Evolutionary conservation across 148 eudicot genomes (phyloP).

Genomic region (Spergularia bocconei): DNA sequence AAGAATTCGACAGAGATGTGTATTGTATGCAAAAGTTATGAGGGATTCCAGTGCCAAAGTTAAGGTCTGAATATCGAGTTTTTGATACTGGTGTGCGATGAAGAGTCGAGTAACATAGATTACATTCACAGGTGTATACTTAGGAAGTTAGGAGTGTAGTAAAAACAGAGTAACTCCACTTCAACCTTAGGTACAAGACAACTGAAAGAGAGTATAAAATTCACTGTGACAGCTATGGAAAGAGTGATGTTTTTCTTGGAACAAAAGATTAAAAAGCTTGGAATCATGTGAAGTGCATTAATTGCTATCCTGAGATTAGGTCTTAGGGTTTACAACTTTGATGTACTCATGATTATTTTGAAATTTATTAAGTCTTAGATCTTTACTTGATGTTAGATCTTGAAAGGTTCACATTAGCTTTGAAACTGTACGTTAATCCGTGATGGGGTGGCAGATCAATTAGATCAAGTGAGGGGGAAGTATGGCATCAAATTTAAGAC

Average conservation of each 20-base stretch:
- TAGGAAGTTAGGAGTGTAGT: background rate
- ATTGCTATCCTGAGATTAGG: conserved; percentile 53
- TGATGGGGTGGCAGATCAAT: too few relatives aligned
- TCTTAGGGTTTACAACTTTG: conserved; percentile 51
- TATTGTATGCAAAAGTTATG: too few relatives aligned
- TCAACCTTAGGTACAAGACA: conserved; percentile 12
- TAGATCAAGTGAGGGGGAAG: too few relatives aligned
- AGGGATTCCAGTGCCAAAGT: too few relatives aligned
- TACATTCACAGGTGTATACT: background rate
- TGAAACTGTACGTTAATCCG: conserved; percentile 2
- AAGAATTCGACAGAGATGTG: too few relatives aligned
- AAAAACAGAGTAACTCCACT: conserved; percentile 3
- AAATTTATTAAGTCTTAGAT: conserved; percentile 35
- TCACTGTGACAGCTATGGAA: conserved; percentile 40
- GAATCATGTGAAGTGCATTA: conserved; percentile 86
- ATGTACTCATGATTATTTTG: conserved; percentile 26
- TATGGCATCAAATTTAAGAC: too few relatives aligned
- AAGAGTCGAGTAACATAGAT: too few relatives aligned
- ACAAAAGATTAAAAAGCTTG: conserved; percentile 65
- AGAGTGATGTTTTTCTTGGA: conserved; percentile 62
- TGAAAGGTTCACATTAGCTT: conserved; percentile 30
- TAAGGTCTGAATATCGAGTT: too few relatives aligned
- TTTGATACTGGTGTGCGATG: too few relatives aligned
- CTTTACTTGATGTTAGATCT: conserved; percentile 49
- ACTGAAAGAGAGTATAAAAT: background rate